Base-by-base conservation (phyloP, 306 rosid genomes). In the Psophocarpus tetragonolobus region DNA sequence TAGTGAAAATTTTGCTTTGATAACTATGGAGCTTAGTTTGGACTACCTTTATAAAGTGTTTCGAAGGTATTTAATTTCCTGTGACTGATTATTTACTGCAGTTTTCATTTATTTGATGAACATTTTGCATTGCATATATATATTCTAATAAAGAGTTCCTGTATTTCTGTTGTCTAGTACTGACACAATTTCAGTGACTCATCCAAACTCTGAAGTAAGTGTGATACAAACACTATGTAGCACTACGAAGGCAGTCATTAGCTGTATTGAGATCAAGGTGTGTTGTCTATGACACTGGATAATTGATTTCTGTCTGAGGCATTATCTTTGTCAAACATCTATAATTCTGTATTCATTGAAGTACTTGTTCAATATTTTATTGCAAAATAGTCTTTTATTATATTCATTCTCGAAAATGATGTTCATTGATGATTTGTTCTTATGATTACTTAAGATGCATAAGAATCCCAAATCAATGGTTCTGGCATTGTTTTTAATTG, bases 21-120 rank as follows among this genome's bases (percentile, higher is more conserved):
- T 84, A 71, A 84, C 89, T 23, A 71, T 85, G 88, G 98, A 95
- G 76, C 93, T 91, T 83, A 88, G 96, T 75, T 81, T 89, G 24
- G 81, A 88, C 66, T 91, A 88, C 84, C 87, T 88, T 74, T 77
- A 82, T 23, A 84, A 82, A 87, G 71, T 87, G 80, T 84, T 81
- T 80, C 85, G 18, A 57, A 81, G 98, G 97, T 95, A 87, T 72
- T 68, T 63, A 63, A 41, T 56, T 75, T 56, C 11, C 39, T 36
- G 13, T 36, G 68, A 76, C 36, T 41, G 60, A 36, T 57, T 48
- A 38, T 68, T 51, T 60, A 24, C 21, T 32, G 44, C 56, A n/a
- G 66, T 82, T 68, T 68, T 73, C 50, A 29, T 44, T 36, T 47
- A 61, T 17, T 54, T 29, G 65, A 65, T 84, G 41, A 62, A 45